A percentile compares a stretch with the other conserved stretches of the same genome.
These are phyloP conservation scores for Sclerotinia sclerotiorum DNA, from an alignment of 2,329 filamentous ascomycete genomes.

Conservation along the genomic window DNA sequence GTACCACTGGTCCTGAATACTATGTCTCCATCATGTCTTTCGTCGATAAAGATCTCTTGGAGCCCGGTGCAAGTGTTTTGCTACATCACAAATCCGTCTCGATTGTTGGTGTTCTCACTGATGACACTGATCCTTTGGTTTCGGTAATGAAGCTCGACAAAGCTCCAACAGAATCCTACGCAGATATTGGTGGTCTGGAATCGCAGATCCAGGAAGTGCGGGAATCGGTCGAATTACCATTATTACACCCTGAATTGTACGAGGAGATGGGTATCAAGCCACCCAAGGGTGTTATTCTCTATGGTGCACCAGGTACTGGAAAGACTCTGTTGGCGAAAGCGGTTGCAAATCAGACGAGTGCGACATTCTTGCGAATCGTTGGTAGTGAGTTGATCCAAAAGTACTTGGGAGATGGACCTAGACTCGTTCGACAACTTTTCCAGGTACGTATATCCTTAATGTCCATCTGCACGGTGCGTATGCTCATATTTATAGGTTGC, in stretches of 20 bases:
- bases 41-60: conserved; percentile 96
- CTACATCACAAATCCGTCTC: conserved; percentile 98
- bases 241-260: conserved; percentile 94
- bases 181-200: conserved; percentile 96
- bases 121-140: conserved; percentile 92
- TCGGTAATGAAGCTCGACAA: conserved; percentile 99
- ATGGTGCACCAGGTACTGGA: conserved; percentile 93
- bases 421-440: conserved; percentile 94
- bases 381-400: conserved; percentile 98
- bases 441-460: conserved; percentile 53
- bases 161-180: conserved; percentile 95
- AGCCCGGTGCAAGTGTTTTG: conserved; percentile 92
- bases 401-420: conserved; percentile 93
- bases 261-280: conserved; percentile 99
- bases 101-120: conserved; percentile 94
- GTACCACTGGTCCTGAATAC: conserved; percentile 95
- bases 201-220: conserved; percentile 95
- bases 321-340: conserved; percentile 96
- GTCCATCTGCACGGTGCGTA: neutral
- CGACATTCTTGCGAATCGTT: conserved; percentile 95
- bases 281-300: conserved; percentile 98
- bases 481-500: conserved; percentile 61
- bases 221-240: conserved; percentile 91
- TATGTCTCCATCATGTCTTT: conserved; percentile 99
- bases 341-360: conserved; percentile 97